Base-by-base conservation (phyloP, 225 moss, liverwort and hornwort species). In the Polytrichum formosum region DNA sequence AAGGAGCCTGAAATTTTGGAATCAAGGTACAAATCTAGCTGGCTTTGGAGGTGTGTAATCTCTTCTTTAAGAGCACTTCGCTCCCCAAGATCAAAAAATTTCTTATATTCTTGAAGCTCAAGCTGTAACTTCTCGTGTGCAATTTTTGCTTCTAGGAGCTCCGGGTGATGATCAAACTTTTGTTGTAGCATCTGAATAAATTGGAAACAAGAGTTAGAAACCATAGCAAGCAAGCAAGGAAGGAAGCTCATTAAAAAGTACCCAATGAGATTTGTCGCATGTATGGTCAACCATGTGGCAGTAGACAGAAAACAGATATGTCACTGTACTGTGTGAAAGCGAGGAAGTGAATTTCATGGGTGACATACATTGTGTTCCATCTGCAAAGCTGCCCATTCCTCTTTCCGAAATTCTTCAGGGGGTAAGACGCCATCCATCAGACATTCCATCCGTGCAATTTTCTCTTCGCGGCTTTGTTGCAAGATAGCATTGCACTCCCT, bases 381-480 rank as follows among this genome's bases (percentile, higher is more conserved):
- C 10, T 82, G 78, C 46, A 93, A 73, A 4, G 93, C 76, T 65
- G 80, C 71, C 87, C 91, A 85, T 71, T 93, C 93, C 53, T 91
- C 89, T n/a, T 72, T 82, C 4, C 76, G 75, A 55, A 76, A 93
- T 28, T 82, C 82, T 61, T 91, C 82, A 27, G 74, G 65, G 18
- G 89, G 73, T 55, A 93, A 81, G 28, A 81, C 62, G 65, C 85
- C 88, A 56, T 89, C 89, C 91, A 93, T 82, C 26, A 93, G 84
- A 53, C 69, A 78, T 69, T 93, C 93, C 72, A 93, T 73, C 55
- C 93, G 79, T 62, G 81, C 75, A 56, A 93, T 93, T 76, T 93
- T 93, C 56, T 89, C 91, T 73, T 93, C 93, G 7, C 91, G 81
- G 23, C 83, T 91, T 83, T 87, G 91, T 66, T 89, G 85, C 29